Percentiles rank a stretch among this genome's conserved stretches.
These are phyloP conservation scores for Saccharomycopsis malanga DNA, from an alignment of 805 yeast genomes.

Conservation along the genomic window DNA sequence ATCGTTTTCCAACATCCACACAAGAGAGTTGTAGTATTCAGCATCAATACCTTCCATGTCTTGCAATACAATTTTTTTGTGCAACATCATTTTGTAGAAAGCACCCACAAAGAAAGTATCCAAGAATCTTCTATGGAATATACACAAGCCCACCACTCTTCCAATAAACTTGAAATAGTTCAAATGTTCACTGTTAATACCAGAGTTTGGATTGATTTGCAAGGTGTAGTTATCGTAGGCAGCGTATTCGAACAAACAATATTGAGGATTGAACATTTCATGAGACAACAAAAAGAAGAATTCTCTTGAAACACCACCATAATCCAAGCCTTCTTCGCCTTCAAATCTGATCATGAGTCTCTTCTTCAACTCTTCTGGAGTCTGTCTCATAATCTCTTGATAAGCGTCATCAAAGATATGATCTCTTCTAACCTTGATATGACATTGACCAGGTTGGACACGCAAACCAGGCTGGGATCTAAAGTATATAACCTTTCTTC, in stretches of 20 bases:
- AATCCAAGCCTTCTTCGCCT: slow-evolving; percentile 98
- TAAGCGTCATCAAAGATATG: slow-evolving; percentile 96
- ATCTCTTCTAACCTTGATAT: slow-evolving; percentile 93
- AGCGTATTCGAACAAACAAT: slow-evolving; percentile 93
- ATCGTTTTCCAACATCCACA: slow-evolving; percentile 96
- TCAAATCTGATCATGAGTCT: slow-evolving; percentile 97
- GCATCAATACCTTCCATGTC: slow-evolving; percentile 94
- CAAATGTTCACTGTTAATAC: slow-evolving; percentile 95
- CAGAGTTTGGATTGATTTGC: slow-evolving; percentile 96
- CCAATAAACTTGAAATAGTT: slow-evolving; percentile 98
- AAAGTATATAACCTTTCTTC: slow-evolving; percentile 95
- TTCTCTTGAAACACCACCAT: slow-evolving; percentile 99
- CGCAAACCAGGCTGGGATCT: slow-evolving; percentile 97
- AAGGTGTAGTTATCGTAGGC: slow-evolving; percentile 97
- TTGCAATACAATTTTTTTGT: slow-evolving; percentile 87
- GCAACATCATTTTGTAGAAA: slow-evolving; percentile 93
- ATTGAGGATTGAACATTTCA: slow-evolving; percentile 98
- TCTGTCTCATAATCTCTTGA: slow-evolving; percentile 97
- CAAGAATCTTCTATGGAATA: slow-evolving; percentile 94
- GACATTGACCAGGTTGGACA: slow-evolving; percentile 97
- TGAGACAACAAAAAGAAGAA: slow-evolving; percentile 94
- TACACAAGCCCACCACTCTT: slow-evolving; percentile 95
- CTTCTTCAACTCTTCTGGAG: slow-evolving; percentile 96
- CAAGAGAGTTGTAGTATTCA: slow-evolving; percentile 83
- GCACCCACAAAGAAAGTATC: slow-evolving; percentile 99